These are phyloP conservation scores for Boletus semigastroideus DNA, from an alignment of 1,284 basidiomycete genomes.

Conservation along the genomic window DNA sequence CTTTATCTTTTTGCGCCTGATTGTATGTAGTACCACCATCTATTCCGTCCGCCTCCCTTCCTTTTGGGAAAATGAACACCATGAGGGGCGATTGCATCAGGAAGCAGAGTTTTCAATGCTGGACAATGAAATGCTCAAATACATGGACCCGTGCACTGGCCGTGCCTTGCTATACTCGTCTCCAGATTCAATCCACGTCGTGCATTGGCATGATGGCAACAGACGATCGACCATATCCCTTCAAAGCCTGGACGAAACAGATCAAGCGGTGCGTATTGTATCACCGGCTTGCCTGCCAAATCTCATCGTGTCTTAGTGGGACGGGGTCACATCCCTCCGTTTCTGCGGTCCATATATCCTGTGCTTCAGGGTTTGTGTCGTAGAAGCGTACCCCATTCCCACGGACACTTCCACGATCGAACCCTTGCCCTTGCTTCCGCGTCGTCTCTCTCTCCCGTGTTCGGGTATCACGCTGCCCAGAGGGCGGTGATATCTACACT, in stretches of 20 bases:
- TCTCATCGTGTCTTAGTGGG: slow-evolving; percentile 42
- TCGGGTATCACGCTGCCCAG: slow-evolving; percentile 7
- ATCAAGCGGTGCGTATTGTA: slow-evolving; percentile 15
- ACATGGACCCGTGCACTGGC: slow-evolving; percentile 17
- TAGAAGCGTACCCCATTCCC: slow-evolving; percentile 46
- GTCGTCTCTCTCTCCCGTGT: slow-evolving; percentile 42
- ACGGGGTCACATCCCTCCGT: slow-evolving; percentile 45
- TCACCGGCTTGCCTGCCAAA: background rate
- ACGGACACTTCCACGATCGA: background rate
- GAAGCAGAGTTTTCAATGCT: slow-evolving; percentile 16
- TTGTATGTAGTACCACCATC: slow-evolving; percentile 10
- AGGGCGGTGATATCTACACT: slow-evolving; percentile 17
- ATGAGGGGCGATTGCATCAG: background rate
- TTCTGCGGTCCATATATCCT: slow-evolving; percentile 50
- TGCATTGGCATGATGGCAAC: slow-evolving; percentile 23
- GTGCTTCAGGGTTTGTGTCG: slow-evolving; percentile 47
- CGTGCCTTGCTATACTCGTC: slow-evolving; percentile 15
- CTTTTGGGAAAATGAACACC: background rate
- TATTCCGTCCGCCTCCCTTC: slow-evolving; percentile 15
- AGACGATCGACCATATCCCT: slow-evolving; percentile 14
- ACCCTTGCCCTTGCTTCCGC: slow-evolving; percentile 35
- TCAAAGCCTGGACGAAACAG: slow-evolving; percentile 2
- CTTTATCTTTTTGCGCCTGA: background rate
- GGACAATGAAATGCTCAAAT: slow-evolving; percentile 11
- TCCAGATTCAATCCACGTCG: slow-evolving; percentile 11